Conservation (phyloP, 306 rosid genomes). For the Sphenostylis stenocarpa region DNA sequence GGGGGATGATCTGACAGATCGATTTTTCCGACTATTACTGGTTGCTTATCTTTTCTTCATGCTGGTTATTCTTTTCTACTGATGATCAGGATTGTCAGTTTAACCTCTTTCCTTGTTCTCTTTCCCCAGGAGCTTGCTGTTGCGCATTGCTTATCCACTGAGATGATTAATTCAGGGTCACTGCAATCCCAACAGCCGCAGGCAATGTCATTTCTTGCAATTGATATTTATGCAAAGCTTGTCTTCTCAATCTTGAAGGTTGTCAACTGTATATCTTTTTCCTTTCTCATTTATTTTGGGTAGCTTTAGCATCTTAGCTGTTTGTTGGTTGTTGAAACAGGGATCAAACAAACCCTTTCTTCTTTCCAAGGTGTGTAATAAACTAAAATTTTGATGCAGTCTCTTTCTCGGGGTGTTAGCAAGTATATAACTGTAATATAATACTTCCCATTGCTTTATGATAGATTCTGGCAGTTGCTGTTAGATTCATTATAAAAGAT, state of each 20-base stretch:
- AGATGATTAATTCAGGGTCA: constrained; percentile 64
- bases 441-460: constrained; percentile 29
- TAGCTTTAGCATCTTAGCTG: constrained; percentile 10
- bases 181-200: constrained; percentile 73
- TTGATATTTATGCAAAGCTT: constrained; percentile 86
- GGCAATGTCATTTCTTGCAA: constrained; percentile 74
- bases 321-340: constrained; percentile 50
- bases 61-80: not conserved
- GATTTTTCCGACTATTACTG: constrained; percentile 72
- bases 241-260: constrained; percentile 87
- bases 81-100: not conserved
- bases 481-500: constrained; percentile 72
- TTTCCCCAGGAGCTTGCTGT: constrained; percentile 74
- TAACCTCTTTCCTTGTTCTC: not conserved
- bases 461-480: constrained; percentile 80
- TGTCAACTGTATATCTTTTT: not conserved
- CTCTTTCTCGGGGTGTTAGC: not conserved
- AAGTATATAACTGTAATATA: constrained; percentile 18
- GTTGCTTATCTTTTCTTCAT: constrained; percentile 46
- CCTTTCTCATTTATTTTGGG: not conserved
- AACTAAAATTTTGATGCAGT: not conserved
- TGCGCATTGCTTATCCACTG: constrained; percentile 75
- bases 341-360: constrained; percentile 72
- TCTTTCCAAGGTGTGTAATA: constrained; percentile 68
- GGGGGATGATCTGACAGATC: constrained; percentile 91